Evolutionary conservation across 2,329 filamentous ascomycete genomes (phyloP), one percentile per base, ranked within the genome.

Genomic region (Fusarium sp.): DNA sequence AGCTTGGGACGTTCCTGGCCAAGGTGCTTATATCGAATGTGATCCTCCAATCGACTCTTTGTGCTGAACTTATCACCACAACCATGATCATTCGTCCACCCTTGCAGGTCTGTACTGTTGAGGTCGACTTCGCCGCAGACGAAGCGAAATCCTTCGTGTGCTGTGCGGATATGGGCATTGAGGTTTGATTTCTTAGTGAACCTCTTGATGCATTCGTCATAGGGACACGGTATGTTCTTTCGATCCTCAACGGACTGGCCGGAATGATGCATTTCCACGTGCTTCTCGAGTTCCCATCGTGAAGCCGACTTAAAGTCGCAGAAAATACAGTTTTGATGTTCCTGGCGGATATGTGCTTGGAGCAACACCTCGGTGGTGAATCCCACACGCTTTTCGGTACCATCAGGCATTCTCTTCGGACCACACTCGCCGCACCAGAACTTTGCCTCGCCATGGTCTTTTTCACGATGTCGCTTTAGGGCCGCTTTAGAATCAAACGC

Each of bases 161-260:
- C 90, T 13, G 88, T 90, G 59, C 91, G 90, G 56, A 95, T 84
- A 76, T 98, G 95, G 1, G 90, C 88, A 17, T 91, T 92, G 52
- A 97, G 84, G 73, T 97, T 98, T n/a, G 91, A 91, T 65, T 88
- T 89, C 76, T 92, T 92, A 19, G 93, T 94, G 79, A 98, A 98
- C 55, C 84, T 88, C 75, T 92, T 93, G 57, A 82, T 84, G 78
- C 94, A 98, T 22, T 87, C 90, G 0, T 84, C 80, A 74, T 90
- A 85, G 1, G 88, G 85, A 76, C 95, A 97, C 2, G 81, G 77
- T 51, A 91, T 88, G 1, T 84, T 88, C 78, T 89, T 92, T 61
- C 90, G 85, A 53, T 92, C 88, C 59, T 89, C 84, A 10, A 91
- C 80, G 8, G 83, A 82, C 65, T 84, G 84, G 40, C 86, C 87